phyloP scores from a whole-genome alignment of 176 grass and related monocot genomes.

The Chloris gayana region DNA sequence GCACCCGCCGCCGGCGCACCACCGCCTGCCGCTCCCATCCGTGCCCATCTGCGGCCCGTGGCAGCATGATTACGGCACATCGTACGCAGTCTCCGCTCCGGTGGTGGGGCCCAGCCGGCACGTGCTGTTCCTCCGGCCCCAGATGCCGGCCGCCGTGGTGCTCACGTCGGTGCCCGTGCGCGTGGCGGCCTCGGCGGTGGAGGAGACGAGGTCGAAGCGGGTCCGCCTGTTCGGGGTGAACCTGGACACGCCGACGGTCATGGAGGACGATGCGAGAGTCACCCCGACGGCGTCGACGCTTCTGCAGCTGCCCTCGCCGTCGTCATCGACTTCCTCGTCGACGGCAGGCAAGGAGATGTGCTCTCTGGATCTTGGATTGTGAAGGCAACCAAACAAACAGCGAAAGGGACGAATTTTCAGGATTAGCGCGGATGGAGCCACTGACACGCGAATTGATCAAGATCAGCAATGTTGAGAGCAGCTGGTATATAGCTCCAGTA shows the following conservation, averaged over 20 bases:
- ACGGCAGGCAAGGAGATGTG: slow-evolving; percentile 58
- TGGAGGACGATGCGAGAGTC: neutral
- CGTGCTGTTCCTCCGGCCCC: slow-evolving; percentile 61
- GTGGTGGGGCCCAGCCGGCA: slow-evolving; percentile 30
- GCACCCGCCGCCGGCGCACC: slow-evolving; percentile 26
- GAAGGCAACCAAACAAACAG: slow-evolving; percentile 28
- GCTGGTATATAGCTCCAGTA: slow-evolving; percentile 54
- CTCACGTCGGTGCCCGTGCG: slow-evolving; percentile 62
- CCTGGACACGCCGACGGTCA: slow-evolving; percentile 47
- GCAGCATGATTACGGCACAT: slow-evolving; percentile 34
- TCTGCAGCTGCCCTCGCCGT: slow-evolving; percentile 34
- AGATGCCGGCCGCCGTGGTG: slow-evolving; percentile 57
- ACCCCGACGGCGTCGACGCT: slow-evolving; percentile 13
- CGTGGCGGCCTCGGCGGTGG: slow-evolving; percentile 25
- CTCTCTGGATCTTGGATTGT: slow-evolving; percentile 83
- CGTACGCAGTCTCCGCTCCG: neutral
- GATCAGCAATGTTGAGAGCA: slow-evolving; percentile 30
- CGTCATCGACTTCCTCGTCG: slow-evolving; percentile 57
- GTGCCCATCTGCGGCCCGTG: slow-evolving; percentile 45
- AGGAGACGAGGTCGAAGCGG: slow-evolving; percentile 47
- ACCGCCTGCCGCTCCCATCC: slow-evolving; percentile 42
- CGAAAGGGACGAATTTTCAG: neutral
- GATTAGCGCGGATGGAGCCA: slow-evolving; percentile 10
- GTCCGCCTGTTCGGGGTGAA: slow-evolving; percentile 91
- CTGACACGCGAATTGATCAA: slow-evolving; percentile 36